Evolutionary conservation across 1,139 yeast genomes (phyloP).

Genomic region (Kodamaea fungicola): DNA sequence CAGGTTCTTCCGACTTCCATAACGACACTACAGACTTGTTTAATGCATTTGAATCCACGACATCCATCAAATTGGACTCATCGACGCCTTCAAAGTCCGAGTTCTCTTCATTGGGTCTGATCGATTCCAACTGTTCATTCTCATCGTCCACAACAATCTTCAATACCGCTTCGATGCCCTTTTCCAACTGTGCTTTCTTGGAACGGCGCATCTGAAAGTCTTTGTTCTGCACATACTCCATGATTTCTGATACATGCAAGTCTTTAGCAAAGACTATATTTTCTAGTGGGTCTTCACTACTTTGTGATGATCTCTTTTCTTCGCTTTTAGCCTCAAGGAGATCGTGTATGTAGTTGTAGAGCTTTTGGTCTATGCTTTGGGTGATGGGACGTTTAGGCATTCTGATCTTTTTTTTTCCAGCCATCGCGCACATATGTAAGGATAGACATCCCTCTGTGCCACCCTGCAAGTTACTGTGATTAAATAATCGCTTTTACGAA

Average conservation of each 20-base stretch:
- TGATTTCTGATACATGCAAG: constrained; percentile 46
- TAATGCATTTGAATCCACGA: constrained; percentile 57
- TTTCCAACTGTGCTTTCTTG: constrained; percentile 55
- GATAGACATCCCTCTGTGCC: too few relatives aligned
- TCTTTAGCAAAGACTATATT: constrained; percentile 60
- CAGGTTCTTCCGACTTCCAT: constrained; percentile 48
- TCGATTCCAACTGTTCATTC: constrained; percentile 33
- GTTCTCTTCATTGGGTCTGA: constrained; percentile 22
- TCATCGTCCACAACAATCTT: constrained; percentile 44
- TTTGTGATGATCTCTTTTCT: constrained; percentile 22
- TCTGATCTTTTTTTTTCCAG: too few relatives aligned
- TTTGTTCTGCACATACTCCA: constrained; percentile 53
- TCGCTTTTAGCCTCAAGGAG: constrained; percentile 51
- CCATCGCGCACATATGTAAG: too few relatives aligned
- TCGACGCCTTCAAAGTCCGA: constrained; percentile 34
- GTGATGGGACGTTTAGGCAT: constrained; percentile 17
- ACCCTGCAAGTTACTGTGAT: too few relatives aligned
- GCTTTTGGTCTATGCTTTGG: constrained; percentile 46
- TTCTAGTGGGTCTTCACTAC: constrained; percentile 30
- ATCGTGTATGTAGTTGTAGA: constrained; percentile 46
- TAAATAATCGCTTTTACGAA: too few relatives aligned
- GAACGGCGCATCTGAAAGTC: constrained; percentile 66
- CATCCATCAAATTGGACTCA: constrained; percentile 55
- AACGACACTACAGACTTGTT: constrained; percentile 72
- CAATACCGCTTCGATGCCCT: constrained; percentile 54